phyloP scores from a whole-genome alignment of 106 monocot genomes.

The Amphibolis antarctica region DNA sequence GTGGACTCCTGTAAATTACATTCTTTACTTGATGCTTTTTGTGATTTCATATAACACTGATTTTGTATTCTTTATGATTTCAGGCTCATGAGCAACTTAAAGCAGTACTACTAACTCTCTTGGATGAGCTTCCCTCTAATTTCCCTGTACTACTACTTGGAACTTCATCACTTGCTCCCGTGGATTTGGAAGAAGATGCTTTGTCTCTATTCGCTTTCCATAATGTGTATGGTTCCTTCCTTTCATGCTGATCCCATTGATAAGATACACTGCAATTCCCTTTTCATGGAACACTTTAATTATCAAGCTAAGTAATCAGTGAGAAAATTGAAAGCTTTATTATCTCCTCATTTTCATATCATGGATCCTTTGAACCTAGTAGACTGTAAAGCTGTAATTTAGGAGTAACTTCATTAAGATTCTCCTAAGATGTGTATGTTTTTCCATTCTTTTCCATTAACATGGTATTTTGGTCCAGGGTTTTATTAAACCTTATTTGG shows the following conservation, averaged over 20 bases:
- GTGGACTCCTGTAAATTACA: conserved; percentile 9
- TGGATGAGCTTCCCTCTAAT: conserved; percentile 42
- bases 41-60: neutral
- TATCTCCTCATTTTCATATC: no score
- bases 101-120: conserved; percentile 35
- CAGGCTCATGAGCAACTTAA: conserved; percentile 44
- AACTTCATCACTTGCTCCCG: conserved; percentile 27
- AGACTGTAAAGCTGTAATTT: no score
- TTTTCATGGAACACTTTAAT: neutral
- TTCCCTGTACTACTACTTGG: conserved; percentile 32
- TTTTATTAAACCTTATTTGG: no score
- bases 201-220: conserved; percentile 25
- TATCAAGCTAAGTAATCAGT: no score
- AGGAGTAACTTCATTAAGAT: no score
- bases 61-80: conserved; percentile 2
- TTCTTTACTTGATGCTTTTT: neutral
- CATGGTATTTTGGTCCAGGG: no score
- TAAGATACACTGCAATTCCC: neutral
- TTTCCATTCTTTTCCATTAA: no score
- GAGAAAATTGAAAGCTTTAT: no score
- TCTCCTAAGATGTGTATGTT: no score
- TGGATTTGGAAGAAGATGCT: conserved; percentile 24
- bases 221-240: conserved; percentile 21
- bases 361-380: no score
- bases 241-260: neutral